Conservation (phyloP, 2,329 filamentous ascomycete genomes). For the Claviceps humidiphila region DNA sequence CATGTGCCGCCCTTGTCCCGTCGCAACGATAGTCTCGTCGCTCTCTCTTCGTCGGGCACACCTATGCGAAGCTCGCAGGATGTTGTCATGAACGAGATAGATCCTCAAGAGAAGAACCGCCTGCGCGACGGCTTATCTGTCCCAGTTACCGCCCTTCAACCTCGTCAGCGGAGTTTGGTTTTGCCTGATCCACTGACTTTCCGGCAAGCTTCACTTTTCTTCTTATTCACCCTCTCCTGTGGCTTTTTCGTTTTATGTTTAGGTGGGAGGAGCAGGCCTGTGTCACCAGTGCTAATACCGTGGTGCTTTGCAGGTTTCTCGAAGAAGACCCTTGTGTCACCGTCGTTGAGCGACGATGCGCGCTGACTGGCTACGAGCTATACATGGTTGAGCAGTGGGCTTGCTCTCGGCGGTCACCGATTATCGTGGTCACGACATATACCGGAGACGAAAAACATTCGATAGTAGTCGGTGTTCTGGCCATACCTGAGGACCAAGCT, state of each 20-base stretch:
- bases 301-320: constrained; percentile 44
- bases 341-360: constrained; percentile 57
- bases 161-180: constrained; percentile 33
- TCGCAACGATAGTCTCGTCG: constrained; percentile 6
- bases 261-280: not conserved
- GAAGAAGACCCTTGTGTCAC: constrained; percentile 69
- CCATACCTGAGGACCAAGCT: constrained; percentile 66
- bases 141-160: constrained; percentile 10
- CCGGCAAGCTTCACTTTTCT: constrained; percentile 23
- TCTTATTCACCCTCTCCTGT: not conserved
- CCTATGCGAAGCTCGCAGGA: not conserved
- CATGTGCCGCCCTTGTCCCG: constrained; percentile 4
- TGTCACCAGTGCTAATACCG: constrained; percentile 4
- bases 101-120: not conserved
- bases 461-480: constrained; percentile 67
- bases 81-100: constrained; percentile 1
- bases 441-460: constrained; percentile 73
- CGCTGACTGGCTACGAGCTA: constrained; percentile 73
- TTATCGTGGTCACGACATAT: constrained; percentile 83
- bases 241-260: not conserved
- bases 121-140: constrained; percentile 7
- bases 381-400: constrained; percentile 98
- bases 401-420: constrained; percentile 79
- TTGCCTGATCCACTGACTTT: constrained; percentile 47
- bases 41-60: not conserved